Percentiles rank a stretch among this genome's conserved stretches.
Conservation (phyloP, 768 basidiomycete genomes). For the Kwoniella pini region DNA sequence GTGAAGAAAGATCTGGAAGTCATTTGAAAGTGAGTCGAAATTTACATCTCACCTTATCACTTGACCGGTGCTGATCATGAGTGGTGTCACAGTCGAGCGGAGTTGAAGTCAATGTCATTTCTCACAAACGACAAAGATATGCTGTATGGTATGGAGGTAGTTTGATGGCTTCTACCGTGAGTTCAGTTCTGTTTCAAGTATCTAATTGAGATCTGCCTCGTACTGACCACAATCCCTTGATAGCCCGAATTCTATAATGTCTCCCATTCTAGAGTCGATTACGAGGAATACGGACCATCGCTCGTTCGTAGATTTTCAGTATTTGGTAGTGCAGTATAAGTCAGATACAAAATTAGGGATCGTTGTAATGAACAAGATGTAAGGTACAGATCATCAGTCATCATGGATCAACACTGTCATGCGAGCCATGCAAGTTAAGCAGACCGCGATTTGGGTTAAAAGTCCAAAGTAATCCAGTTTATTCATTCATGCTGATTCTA, state of each 20-base stretch:
- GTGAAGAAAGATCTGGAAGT: slow-evolving; percentile 72
- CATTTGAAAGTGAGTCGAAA: slow-evolving; percentile 66
- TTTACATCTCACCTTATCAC: background rate
- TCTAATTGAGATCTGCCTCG: background rate
- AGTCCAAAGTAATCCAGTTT: no score
- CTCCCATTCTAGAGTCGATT: slow-evolving; percentile 91
- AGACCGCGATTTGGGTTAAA: no score
- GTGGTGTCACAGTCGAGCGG: slow-evolving; percentile 72
- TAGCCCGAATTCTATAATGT: slow-evolving; percentile 94
- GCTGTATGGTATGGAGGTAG: slow-evolving; percentile 99
- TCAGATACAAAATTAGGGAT: background rate
- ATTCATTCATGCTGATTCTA: no score
- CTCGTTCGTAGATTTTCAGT: slow-evolving; percentile 53
- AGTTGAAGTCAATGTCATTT: slow-evolving; percentile 96
- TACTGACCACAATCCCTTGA: no score
- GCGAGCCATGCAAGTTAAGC: no score
- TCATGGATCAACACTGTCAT: no score
- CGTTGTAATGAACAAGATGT: slow-evolving; percentile 18
- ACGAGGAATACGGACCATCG: slow-evolving; percentile 58
- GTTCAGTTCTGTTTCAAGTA: no score
- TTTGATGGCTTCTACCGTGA: slow-evolving; percentile 83
- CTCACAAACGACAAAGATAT: slow-evolving; percentile 93
- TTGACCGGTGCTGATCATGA: background rate
- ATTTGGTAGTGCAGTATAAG: slow-evolving; percentile 50
- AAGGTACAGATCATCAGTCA: no score